Conservation (phyloP, 2,329 filamentous ascomycete species). For the Cladosporium colombiae region DNA sequence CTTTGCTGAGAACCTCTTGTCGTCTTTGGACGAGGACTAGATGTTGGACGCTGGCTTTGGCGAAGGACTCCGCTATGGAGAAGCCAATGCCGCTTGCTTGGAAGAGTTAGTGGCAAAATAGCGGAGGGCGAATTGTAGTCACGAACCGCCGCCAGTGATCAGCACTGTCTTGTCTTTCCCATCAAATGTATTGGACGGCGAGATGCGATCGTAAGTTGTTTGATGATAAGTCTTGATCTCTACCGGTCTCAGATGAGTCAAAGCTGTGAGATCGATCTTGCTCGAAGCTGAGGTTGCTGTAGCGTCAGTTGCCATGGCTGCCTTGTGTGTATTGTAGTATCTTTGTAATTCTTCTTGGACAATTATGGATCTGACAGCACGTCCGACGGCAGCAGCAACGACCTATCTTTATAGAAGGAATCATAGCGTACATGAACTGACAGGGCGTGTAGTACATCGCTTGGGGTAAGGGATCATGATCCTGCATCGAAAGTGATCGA, state of each 20-base stretch:
- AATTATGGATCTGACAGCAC: neutral
- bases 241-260: neutral
- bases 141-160: constrained; percentile 27
- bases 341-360: neutral
- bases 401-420: neutral
- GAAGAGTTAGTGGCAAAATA: neutral
- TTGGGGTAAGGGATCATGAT: neutral
- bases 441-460: neutral
- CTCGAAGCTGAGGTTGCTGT: neutral
- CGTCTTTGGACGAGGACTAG: constrained; percentile 29
- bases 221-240: constrained; percentile 28
- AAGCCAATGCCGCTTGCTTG: constrained; percentile 29
- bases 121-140: neutral
- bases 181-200: constrained; percentile 25
- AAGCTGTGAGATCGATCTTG: neutral
- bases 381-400: neutral
- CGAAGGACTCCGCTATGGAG: constrained; percentile 28
- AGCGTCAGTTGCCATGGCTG: neutral
- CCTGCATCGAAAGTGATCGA: neutral
- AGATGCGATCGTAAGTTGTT: constrained; percentile 27
- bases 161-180: constrained; percentile 30
- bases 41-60: constrained; percentile 25
- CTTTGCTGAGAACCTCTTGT: constrained; percentile 38
- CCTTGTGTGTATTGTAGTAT: neutral
- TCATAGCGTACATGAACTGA: too few relatives aligned